Conservation (phyloP, 2,329 filamentous ascomycete genomes). For the Dryadomyces quercivorus region DNA sequence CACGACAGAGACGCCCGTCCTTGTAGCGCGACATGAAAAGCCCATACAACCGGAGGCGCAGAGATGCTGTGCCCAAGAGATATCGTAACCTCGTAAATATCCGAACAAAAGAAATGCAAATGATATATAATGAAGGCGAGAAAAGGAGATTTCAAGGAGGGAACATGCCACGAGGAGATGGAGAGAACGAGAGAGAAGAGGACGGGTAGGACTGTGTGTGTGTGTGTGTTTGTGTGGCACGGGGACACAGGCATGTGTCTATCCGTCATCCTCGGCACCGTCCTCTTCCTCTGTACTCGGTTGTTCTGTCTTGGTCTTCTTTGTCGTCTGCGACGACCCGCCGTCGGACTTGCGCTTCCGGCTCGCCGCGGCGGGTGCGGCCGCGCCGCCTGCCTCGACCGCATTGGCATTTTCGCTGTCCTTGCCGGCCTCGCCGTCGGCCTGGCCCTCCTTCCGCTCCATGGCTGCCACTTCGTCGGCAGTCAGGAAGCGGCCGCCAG, state of each 20-base stretch:
- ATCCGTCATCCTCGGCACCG: slow-evolving; percentile 16
- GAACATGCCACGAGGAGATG: not conserved
- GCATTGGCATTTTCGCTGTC: slow-evolving; percentile 19
- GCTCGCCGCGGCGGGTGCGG: slow-evolving; percentile 24
- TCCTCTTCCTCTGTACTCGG: slow-evolving; percentile 28
- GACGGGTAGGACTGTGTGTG: not conserved
- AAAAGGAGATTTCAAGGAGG: not conserved
- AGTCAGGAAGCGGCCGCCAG: slow-evolving; percentile 88
- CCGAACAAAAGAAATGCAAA: slow-evolving; percentile 2
- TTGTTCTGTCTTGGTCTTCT: slow-evolving; percentile 35
- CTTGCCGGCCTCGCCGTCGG: slow-evolving; percentile 24
- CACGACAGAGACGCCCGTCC: not conserved
- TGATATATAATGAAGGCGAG: not conserved
- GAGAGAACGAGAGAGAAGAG: not conserved
- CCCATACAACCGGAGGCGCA: not conserved
- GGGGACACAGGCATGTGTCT: not conserved
- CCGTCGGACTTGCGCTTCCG: slow-evolving; percentile 51
- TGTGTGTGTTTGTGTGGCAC: too few relatives aligned
- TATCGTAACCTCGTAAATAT: slow-evolving; percentile 10
- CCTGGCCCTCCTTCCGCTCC: slow-evolving; percentile 49
- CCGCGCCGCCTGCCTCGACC: slow-evolving; percentile 9
- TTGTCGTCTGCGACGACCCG: slow-evolving; percentile 34
- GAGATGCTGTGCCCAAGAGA: not conserved
- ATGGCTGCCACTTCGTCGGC: slow-evolving; percentile 90
- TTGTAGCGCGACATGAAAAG: not conserved